A percentile compares a stretch with the other conserved stretches of the same genome.
Conservation (phyloP, 2,329 filamentous ascomycete species). For the Pseudogymnoascus sp. region DNA sequence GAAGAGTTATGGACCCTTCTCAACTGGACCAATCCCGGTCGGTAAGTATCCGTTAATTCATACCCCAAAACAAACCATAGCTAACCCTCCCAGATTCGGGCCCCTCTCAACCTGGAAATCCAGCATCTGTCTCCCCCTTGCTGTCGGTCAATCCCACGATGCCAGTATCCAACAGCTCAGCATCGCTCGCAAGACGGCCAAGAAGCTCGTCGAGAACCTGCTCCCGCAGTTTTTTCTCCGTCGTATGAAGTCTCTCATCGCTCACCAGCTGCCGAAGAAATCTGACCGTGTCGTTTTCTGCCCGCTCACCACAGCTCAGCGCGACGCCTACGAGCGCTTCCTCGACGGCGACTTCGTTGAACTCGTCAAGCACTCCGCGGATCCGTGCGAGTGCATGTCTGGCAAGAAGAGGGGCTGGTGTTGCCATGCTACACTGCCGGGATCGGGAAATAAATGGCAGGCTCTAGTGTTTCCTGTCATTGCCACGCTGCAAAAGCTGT, state of each 20-base stretch:
- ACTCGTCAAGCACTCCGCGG: constrained; percentile 58
- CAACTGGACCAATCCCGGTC: constrained; percentile 90
- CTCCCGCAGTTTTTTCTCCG: constrained; percentile 85
- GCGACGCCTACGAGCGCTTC: constrained; percentile 74
- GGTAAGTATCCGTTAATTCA: constrained; percentile 26
- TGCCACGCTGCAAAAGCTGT: constrained; percentile 72
- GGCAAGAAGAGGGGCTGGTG: constrained; percentile 73
- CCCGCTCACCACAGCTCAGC: constrained; percentile 74
- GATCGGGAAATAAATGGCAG: constrained; percentile 41
- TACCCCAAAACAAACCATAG: constrained; percentile 32
- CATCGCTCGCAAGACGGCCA: constrained; percentile 70
- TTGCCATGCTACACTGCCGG: constrained; percentile 54
- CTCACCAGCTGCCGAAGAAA: constrained; percentile 89
- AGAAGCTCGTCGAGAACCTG: constrained; percentile 77
- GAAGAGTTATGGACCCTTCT: constrained; percentile 93
- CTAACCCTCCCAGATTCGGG: constrained; percentile 37
- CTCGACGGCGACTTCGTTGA: constrained; percentile 64
- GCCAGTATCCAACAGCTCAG: constrained; percentile 78
- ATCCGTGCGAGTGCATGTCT: constrained; percentile 63
- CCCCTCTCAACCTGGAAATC: constrained; percentile 68
- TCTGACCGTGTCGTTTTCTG: constrained; percentile 93
- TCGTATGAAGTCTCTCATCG: constrained; percentile 87
- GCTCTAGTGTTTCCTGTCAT: constrained; percentile 79
- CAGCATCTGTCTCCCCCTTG: constrained; percentile 70
- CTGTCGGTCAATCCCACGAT: constrained; percentile 85